Evolutionary conservation across 148 eudicot species (phyloP), one percentile per base, ranked within the genome.

Genomic region (Euryodendron excelsum): DNA sequence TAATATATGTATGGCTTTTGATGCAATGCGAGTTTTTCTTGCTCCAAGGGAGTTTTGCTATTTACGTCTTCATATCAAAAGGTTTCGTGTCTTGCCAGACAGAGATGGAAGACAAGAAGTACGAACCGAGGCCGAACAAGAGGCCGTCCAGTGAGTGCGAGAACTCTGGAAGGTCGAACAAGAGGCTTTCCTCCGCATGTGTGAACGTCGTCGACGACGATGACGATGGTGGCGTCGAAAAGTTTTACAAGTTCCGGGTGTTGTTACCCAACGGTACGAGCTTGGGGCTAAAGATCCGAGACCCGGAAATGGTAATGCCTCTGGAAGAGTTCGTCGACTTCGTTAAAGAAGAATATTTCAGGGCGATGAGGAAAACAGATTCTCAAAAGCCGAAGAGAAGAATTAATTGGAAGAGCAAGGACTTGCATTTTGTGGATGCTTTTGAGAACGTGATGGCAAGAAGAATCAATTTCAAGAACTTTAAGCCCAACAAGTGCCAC

Each of bases 381-480:
- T 44, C 73, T 11, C 60, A 5, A 4, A 81, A 79, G 7, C 48
- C 23, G 0, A 81, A 74, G 74, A 82, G 90, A 18, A 30, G 60
- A 36, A 68, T 92, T 56, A 23, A 85, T 0, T 92, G 93, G 94
- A 65, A 75, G 8, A 77, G 83, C 63, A 14, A 47, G 1, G 82
- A 88, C 12, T 65, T 92, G 55, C 75, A 58, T 36, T 68, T 92
- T 10, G 81, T 85, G 34, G 93, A 90, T 80, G 72, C 52, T n/a
- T 73, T 27, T 21, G 88, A 83, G 23, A 79, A 78, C 5, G 73
- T 41, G 21, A 21, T 87, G 0, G 45, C 2, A 15, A 37, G n/a
- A 0, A 60, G 1, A 47, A 13, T 85, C 14, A 11, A 45, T 61
- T 81, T 88, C 1, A 48, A 15, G 25, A 62, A 72, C 21, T 85